Percentiles rank a stretch among this genome's conserved stretches.
These are phyloP conservation scores for Tarenaya hassleriana DNA, from an alignment of 345 rosid genomes.

Conservation along the genomic window DNA sequence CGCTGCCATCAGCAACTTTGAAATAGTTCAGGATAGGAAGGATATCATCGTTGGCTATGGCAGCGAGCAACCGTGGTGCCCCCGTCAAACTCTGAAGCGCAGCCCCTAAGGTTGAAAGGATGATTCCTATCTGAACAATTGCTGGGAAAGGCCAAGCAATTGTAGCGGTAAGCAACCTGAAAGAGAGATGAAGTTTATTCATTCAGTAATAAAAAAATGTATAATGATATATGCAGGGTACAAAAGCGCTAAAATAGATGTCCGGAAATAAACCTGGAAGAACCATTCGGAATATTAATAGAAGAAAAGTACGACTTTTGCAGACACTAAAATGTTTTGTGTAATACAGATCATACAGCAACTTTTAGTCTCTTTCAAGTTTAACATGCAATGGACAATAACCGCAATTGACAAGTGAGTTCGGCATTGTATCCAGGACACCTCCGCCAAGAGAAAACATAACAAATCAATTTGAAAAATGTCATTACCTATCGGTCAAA, in stretches of 20 bases:
- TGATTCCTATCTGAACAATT: constrained; percentile 77
- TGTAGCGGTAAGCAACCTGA: constrained; percentile 88
- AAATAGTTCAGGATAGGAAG: constrained; percentile 95
- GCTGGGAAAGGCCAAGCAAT: constrained; percentile 95
- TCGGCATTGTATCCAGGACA: constrained; percentile 18
- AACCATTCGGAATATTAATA: constrained; percentile 9
- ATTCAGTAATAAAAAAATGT: background rate
- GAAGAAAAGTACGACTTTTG: constrained; percentile 4
- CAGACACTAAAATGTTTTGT: constrained; percentile 3
- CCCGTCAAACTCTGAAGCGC: constrained; percentile 98
- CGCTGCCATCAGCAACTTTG: constrained; percentile 80
- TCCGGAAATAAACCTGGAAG: constrained; percentile 9
- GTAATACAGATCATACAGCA: constrained; percentile 12
- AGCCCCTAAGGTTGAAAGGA: constrained; percentile 97
- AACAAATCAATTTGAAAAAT: constrained; percentile 16
- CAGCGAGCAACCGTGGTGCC: constrained; percentile 98
- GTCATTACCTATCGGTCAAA: constrained; percentile 79
- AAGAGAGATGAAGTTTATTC: constrained; percentile 18
- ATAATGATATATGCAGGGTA: constrained; percentile 7
- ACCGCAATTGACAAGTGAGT: constrained; percentile 8
- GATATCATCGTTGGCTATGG: constrained; percentile 98
- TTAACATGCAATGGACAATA: constrained; percentile 13
- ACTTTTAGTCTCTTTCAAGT: constrained; percentile 9
- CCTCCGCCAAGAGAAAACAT: constrained; percentile 11
- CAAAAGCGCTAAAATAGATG: constrained; percentile 4